Evolutionary conservation across 2,329 filamentous ascomycete species (phyloP).

Genomic region (Bipolaris zeicola): DNA sequence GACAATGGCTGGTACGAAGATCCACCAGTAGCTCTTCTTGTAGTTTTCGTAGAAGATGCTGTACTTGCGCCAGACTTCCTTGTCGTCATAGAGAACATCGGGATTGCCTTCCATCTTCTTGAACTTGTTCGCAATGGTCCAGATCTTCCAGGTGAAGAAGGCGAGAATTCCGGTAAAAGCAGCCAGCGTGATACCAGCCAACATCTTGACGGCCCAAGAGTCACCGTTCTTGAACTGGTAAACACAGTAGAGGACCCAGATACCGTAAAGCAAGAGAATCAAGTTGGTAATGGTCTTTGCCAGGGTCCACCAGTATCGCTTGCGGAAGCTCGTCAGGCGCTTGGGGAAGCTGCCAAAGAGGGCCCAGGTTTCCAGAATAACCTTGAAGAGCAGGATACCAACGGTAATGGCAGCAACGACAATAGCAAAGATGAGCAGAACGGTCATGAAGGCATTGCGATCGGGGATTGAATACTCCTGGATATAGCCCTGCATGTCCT

Average conservation of each 20-base stretch:
- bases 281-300: conserved; percentile 87
- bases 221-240: conserved; percentile 94
- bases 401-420: conserved; percentile 83
- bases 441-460: conserved; percentile 94
- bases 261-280: conserved; percentile 88
- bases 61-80: conserved; percentile 92
- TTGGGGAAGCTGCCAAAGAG: conserved; percentile 87
- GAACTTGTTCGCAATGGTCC: conserved; percentile 72
- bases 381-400: conserved; percentile 85
- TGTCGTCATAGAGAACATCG: conserved; percentile 80
- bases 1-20: conserved; percentile 85
- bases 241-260: conserved; percentile 95
- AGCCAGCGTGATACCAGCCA: conserved; percentile 80
- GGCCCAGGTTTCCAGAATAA: conserved; percentile 88
- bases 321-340: conserved; percentile 79
- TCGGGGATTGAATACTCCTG: conserved; percentile 83
- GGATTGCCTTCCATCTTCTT: conserved; percentile 77
- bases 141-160: conserved; percentile 87
- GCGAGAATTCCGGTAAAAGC: conserved; percentile 80
- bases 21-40: conserved; percentile 94
- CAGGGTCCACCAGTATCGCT: conserved; percentile 95
- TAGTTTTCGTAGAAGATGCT: conserved; percentile 97
- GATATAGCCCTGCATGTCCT: conserved; percentile 81
- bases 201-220: conserved; percentile 86
- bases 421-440: conserved; percentile 86